Evolutionary conservation across 2,329 filamentous ascomycete genomes (phyloP), one percentile per base, ranked within the genome.

Genomic region (Coniochaeta sp.): DNA sequence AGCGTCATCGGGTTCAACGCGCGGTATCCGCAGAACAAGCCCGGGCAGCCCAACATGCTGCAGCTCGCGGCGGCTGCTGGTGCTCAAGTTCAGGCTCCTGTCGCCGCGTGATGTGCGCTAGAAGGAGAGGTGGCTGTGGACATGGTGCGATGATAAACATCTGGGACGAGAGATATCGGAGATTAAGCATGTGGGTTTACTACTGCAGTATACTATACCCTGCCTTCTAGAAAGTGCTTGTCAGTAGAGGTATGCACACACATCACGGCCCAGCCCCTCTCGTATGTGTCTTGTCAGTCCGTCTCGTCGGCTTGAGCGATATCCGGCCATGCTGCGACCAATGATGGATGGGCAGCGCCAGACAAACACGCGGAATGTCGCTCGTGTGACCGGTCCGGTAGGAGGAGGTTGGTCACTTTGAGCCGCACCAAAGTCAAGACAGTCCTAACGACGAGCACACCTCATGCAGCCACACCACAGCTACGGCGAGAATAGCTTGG

Each of bases 1-100:
- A 69, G 74, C 40, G 73, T 79, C 50, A 73, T 81, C 58, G 77
- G 77, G 34, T 80, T 78, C 70, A 81, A 81, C 69, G 70, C 77
- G 5, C 72, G 79, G 22, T 78, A 74, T 61, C 71, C 77, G 1
- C 79, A 81, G 66, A 77, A 77, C 64, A 65, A 63, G 1, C 75
- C 73, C 1, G 77, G 76, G 38, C 52, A 72, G 65, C 61, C 67
- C 12, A 79, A 79, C 63, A 60, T 77, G 30, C 65, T 77, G 4
- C 54, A 56, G 54, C 54, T 56, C 14, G 54, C 54, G 16, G 30
- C 26, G 26, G 50, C 50, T 2, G 19, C 42, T 24, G 42, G 42
- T 47, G 42, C 16, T 47, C 42, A 47, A 12, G 42, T 16, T 47
- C 42, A 47, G 10, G 42, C 19, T 8, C 42, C 42, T 9, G 9